Evolutionary conservation across 2,329 filamentous ascomycete species (phyloP).

Genomic region (Arthrobotrys pseudoclavata): DNA sequence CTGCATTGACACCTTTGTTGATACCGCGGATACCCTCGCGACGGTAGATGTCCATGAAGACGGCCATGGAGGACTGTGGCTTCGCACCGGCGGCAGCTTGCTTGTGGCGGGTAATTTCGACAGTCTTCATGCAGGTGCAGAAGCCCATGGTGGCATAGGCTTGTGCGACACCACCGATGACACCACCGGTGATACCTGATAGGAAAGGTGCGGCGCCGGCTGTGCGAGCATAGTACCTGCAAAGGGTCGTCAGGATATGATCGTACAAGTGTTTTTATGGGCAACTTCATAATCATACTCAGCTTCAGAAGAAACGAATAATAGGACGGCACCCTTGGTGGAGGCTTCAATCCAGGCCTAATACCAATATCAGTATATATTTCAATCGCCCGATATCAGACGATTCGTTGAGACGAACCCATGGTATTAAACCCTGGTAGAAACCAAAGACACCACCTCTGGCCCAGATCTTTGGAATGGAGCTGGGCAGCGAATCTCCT

Average conservation of each 20-base stretch:
- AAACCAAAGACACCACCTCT: constrained; percentile 95
- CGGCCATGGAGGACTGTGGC: constrained; percentile 90
- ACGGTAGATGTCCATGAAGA: constrained; percentile 97
- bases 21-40: constrained; percentile 94
- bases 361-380: constrained; percentile 3
- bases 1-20: constrained; percentile 98
- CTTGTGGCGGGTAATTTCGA: constrained; percentile 99
- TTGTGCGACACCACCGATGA: constrained; percentile 94
- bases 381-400: constrained; percentile 32
- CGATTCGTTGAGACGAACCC: constrained; percentile 68
- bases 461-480: constrained; percentile 89
- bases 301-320: constrained; percentile 98
- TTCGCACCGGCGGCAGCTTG: constrained; percentile 84
- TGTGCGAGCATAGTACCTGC: constrained; percentile 81
- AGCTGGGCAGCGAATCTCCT: constrained; percentile 83
- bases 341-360: constrained; percentile 98
- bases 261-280: not conserved
- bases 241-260: constrained; percentile 25
- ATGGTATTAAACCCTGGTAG: constrained; percentile 99
- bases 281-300: constrained; percentile 69
- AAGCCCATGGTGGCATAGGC: constrained; percentile 99
- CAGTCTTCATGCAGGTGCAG: constrained; percentile 99
- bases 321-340: constrained; percentile 97
- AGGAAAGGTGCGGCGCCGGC: constrained; percentile 88
- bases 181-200: constrained; percentile 89